These are phyloP conservation scores for Penicillium sp. DNA, from an alignment of 2,329 filamentous ascomycete genomes.

Conservation along the genomic window DNA sequence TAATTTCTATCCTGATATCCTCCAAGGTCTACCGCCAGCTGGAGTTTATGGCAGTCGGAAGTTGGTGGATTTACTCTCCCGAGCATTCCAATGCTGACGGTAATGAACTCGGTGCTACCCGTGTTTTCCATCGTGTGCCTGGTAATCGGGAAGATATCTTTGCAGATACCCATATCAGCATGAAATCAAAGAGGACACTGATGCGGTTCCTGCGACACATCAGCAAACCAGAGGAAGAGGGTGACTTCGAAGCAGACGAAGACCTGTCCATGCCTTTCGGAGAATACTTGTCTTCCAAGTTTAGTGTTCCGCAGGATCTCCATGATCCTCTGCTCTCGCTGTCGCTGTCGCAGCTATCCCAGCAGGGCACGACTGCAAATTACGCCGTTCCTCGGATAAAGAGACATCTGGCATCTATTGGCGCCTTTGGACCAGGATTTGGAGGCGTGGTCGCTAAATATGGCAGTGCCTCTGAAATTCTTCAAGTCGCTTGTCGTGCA, in stretches of 20 bases:
- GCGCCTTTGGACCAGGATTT: conserved; percentile 82
- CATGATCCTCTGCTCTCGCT: conserved; percentile 64
- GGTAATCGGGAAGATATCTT: conserved; percentile 91
- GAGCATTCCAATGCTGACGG: conserved; percentile 16
- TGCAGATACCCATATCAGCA: conserved; percentile 67
- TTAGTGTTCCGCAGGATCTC: conserved; percentile 64
- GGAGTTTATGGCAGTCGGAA: conserved; percentile 88
- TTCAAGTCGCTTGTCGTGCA: conserved; percentile 86
- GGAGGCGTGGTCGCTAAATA: conserved; percentile 88
- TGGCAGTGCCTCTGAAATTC: conserved; percentile 82
- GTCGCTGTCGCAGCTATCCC: conserved; percentile 63
- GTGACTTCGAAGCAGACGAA: conserved; percentile 46
- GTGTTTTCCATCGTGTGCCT: conserved; percentile 65
- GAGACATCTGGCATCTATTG: conserved; percentile 79
- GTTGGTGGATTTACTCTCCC: conserved; percentile 70
- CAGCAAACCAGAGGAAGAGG: conserved; percentile 56
- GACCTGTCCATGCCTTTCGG: conserved; percentile 53
- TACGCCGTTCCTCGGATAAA: conserved; percentile 69
- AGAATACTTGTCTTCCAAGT: conserved; percentile 48
- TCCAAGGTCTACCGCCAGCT: conserved; percentile 84
- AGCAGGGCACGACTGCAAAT: conserved; percentile 56
- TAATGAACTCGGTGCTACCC: conserved; percentile 20
- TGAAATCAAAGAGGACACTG: conserved; percentile 74
- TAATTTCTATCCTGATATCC: conserved; percentile 77
- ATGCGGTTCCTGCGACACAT: conserved; percentile 96